Evolutionary conservation across 768 basidiomycete genomes (phyloP).

Genomic region (Antrodiella citrinella): DNA sequence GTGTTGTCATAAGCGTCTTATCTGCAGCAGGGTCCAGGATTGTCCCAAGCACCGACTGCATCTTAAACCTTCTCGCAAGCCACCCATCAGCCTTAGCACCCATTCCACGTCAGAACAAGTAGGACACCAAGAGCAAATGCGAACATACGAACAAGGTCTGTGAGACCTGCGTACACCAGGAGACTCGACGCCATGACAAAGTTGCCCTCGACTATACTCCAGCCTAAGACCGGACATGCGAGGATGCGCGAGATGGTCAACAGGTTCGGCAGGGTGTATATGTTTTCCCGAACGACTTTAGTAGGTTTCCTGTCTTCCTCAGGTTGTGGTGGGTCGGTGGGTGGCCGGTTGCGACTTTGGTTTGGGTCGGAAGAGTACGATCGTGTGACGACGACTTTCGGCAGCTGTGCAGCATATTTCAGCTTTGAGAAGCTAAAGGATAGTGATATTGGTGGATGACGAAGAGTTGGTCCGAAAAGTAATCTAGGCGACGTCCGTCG

Average conservation of each 20-base stretch:
- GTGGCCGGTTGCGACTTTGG: neutral
- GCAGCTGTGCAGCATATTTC: no score
- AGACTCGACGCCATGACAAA: conserved; percentile 75
- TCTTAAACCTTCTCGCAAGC: conserved; percentile 78
- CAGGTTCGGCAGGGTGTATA: conserved; percentile 90
- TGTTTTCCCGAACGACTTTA: conserved; percentile 61
- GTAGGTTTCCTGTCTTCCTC: conserved; percentile 17
- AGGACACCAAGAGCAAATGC: conserved; percentile 5
- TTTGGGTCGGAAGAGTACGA: neutral
- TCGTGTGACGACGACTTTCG: neutral
- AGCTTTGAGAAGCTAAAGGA: no score
- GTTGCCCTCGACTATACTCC: conserved; percentile 76
- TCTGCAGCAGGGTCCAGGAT: conserved; percentile 97
- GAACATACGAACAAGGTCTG: conserved; percentile 66
- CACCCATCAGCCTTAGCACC: conserved; percentile 76
- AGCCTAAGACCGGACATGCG: conserved; percentile 89
- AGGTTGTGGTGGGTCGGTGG: neutral
- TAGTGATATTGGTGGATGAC: no score
- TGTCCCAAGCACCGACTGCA: conserved; percentile 87
- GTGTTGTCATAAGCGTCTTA: conserved; percentile 90
- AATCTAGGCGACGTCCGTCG: no score
- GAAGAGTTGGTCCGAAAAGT: no score
- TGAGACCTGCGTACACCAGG: conserved; percentile 85
- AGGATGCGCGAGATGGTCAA: conserved; percentile 82
- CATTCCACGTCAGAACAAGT: neutral